phyloP scores from a whole-genome alignment of 768 basidiomycete species.

The Auricularia sp. region DNA sequence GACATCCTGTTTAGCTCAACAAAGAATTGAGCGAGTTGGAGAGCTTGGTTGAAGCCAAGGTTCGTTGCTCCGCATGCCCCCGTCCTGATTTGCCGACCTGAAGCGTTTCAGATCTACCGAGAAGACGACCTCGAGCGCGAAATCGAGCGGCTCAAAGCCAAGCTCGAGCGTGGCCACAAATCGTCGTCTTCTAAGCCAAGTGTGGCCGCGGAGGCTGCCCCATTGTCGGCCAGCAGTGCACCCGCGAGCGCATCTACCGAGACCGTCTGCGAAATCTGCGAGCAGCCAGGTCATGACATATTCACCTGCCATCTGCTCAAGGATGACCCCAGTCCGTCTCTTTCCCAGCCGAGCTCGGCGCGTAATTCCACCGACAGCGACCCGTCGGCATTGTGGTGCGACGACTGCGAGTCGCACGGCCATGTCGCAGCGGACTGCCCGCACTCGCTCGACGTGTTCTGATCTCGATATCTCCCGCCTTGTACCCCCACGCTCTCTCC shows the following conservation, averaged over 20 bases:
- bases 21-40: slow-evolving; percentile 91
- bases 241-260: slow-evolving; percentile 14
- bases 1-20: slow-evolving; percentile 48
- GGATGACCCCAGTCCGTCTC: slow-evolving; percentile 29
- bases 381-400: slow-evolving; percentile 47
- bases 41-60: slow-evolving; percentile 88
- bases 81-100: no score
- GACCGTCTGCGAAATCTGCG: slow-evolving; percentile 76
- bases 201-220: slow-evolving; percentile 26
- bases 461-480: neutral
- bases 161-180: slow-evolving; percentile 47
- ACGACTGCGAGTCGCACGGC: slow-evolving; percentile 75
- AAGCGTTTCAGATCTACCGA: slow-evolving; percentile 56
- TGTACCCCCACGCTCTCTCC: no score
- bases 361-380: slow-evolving; percentile 5
- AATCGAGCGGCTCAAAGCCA: slow-evolving; percentile 64
- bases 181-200: slow-evolving; percentile 42
- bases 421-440: slow-evolving; percentile 72
- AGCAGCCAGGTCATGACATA: slow-evolving; percentile 75
- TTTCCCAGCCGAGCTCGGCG: slow-evolving; percentile 7
- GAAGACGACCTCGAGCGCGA: slow-evolving; percentile 90
- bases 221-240: slow-evolving; percentile 16
- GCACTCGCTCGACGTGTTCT: slow-evolving; percentile 82
- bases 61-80: slow-evolving; percentile 20
- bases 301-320: slow-evolving; percentile 72